A percentile compares a stretch with the other conserved stretches of the same genome.
Conservation (phyloP, 768 basidiomycete genomes). For the Cantharellus anzutake region DNA sequence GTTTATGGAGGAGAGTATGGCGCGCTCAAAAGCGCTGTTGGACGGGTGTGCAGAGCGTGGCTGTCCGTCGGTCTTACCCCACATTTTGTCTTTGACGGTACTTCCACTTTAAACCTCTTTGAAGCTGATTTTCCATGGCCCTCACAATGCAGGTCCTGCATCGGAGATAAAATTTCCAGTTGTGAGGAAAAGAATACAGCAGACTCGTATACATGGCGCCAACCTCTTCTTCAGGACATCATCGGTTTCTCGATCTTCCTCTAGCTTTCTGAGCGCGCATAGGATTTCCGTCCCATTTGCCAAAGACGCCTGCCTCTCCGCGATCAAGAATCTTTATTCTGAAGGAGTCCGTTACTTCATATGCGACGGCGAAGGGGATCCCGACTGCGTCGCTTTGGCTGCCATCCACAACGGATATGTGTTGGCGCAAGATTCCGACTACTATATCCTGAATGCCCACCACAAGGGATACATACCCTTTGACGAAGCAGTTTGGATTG, state of each 20-base stretch:
- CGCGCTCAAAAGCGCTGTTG: conserved; percentile 33
- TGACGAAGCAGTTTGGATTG: conserved; percentile 56
- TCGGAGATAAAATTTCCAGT: conserved; percentile 56
- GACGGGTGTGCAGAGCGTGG: too few species aligned
- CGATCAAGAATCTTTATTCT: conserved; percentile 27
- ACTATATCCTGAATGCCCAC: conserved; percentile 57
- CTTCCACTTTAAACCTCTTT: conserved; percentile 9
- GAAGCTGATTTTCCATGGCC: not conserved
- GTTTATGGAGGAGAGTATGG: conserved; percentile 71
- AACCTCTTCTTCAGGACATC: conserved; percentile 74
- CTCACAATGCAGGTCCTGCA: not conserved
- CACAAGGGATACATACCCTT: conserved; percentile 65
- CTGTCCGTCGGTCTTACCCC: conserved; percentile 41
- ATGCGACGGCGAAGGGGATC: conserved; percentile 70
- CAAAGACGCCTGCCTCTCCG: conserved; percentile 37
- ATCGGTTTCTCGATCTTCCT: conserved; percentile 34
- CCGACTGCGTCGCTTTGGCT: conserved; percentile 56
- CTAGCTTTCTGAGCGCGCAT: conserved; percentile 53
- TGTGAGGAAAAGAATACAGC: conserved; percentile 34
- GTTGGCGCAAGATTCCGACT: conserved; percentile 66
- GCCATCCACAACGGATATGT: conserved; percentile 56
- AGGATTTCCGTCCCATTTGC: conserved; percentile 53
- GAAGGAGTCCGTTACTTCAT: conserved; percentile 16
- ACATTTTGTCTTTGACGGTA: conserved; percentile 74
- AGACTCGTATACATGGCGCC: conserved; percentile 38